Evolutionary conservation across 169 alveolate species (phyloP).

Genomic region (Cryptosporidium ubiquitum): DNA sequence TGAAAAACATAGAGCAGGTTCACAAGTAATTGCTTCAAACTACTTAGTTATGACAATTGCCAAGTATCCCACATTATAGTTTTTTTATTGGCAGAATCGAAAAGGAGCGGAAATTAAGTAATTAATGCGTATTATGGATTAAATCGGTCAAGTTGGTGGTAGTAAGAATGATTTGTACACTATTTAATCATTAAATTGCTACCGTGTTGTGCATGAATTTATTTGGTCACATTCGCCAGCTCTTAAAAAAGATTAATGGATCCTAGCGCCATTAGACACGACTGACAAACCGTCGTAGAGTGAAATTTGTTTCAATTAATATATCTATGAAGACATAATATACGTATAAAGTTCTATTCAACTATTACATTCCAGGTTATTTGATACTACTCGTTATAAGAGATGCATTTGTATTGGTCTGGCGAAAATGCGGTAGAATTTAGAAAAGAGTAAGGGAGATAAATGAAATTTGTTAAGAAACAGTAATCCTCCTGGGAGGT

Average conservation of each 20-base stretch:
- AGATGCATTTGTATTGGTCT: constrained; percentile 46
- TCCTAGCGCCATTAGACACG: constrained; percentile 70
- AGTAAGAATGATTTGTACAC: neutral
- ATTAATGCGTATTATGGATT: neutral
- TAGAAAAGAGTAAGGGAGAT: constrained; percentile 48
- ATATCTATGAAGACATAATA: constrained; percentile 59
- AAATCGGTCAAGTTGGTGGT: neutral
- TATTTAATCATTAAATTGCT: no score
- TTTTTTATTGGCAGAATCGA: neutral
- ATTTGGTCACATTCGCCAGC: neutral
- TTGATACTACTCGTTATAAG: constrained; percentile 37
- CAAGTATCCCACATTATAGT: neutral
- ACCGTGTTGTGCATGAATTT: neutral
- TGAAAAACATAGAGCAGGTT: neutral
- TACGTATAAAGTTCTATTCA: constrained; percentile 24
- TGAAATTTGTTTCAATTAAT: neutral
- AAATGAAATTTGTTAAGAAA: constrained; percentile 25
- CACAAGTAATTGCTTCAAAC: neutral
- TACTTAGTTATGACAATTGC: neutral
- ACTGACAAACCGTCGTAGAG: constrained; percentile 34
- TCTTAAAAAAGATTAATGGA: neutral
- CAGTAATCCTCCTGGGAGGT: constrained; percentile 19
- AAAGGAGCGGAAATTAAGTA: neutral
- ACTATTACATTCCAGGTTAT: constrained; percentile 29
- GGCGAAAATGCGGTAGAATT: constrained; percentile 60